Conservation (phyloP, 1,139 yeast species). For the Taiozyma sp. region DNA sequence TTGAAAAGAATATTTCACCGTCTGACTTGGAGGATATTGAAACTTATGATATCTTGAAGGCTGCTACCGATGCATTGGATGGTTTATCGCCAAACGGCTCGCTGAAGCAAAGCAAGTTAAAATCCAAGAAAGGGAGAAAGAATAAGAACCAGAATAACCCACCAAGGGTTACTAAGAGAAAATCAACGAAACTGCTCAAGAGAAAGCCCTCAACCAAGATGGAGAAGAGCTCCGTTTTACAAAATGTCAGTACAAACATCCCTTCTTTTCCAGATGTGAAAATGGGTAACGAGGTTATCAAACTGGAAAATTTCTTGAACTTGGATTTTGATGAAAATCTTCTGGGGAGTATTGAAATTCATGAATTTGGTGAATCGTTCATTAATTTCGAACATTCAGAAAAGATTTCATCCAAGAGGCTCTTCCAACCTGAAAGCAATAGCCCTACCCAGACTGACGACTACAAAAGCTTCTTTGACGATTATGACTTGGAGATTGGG, state of each 20-base stretch:
- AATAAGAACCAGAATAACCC: constrained; percentile 6
- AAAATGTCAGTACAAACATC: background rate
- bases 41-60: constrained; percentile 18
- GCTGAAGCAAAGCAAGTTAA: background rate
- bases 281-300: background rate
- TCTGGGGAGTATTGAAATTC: background rate
- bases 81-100: background rate
- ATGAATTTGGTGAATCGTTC: background rate
- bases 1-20: background rate
- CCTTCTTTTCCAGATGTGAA: background rate
- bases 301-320: background rate
- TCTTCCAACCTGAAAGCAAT: background rate
- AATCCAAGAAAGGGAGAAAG: constrained; percentile 6
- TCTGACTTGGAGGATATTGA: constrained; percentile 12
- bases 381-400: constrained; percentile 4
- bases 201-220: background rate
- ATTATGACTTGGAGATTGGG: constrained; percentile 7
- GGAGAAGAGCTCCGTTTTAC: background rate
- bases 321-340: background rate
- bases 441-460: background rate
- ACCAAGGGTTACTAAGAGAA: background rate
- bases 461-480: background rate
- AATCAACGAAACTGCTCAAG: background rate
- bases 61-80: constrained; percentile 15
- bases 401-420: constrained; percentile 1